phyloP scores from a whole-genome alignment of 2,329 filamentous ascomycete species.

The Corniculantispora saksenae region DNA sequence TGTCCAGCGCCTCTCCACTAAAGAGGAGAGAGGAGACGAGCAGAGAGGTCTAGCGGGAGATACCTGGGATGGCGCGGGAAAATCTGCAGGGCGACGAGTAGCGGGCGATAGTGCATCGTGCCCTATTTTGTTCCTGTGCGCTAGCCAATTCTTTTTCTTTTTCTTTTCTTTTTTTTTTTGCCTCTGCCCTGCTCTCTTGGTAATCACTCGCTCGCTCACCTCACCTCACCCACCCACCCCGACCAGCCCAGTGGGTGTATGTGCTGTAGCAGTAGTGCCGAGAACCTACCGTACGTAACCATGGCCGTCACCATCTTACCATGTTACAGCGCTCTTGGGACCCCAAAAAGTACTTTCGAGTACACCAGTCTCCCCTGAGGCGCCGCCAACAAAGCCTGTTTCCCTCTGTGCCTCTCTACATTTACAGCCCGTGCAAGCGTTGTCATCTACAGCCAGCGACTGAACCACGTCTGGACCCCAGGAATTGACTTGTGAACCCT shows the following conservation, averaged over 20 bases:
- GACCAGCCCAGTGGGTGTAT: too few species aligned
- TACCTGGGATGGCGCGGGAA: not conserved
- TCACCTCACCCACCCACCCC: too few species aligned
- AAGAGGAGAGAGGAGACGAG: not conserved
- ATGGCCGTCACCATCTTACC: too few species aligned
- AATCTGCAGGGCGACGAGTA: not conserved
- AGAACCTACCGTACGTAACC: not conserved
- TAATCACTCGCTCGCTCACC: constrained; percentile 16
- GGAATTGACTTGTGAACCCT: constrained; percentile 15
- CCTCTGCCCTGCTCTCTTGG: constrained; percentile 7
- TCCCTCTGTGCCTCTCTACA: too few species aligned
- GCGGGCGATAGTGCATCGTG: constrained; percentile 5
- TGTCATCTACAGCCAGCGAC: not conserved
- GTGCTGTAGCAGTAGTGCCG: not conserved
- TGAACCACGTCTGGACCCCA: constrained; percentile 1
- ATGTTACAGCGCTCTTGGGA: not conserved
- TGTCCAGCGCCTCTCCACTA: constrained; percentile 10
- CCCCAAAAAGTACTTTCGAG: not conserved
- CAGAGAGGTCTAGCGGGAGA: constrained; percentile 3
- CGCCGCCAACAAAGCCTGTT: not conserved
- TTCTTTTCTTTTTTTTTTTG: constrained; percentile 17
- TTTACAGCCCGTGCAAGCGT: not conserved
- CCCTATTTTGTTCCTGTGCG: not conserved
- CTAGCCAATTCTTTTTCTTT: constrained; percentile 12
- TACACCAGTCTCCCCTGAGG: not conserved